These are phyloP conservation scores for Beta vulgaris DNA, from an alignment of 148 eudicot species.

Conservation along the genomic window DNA sequence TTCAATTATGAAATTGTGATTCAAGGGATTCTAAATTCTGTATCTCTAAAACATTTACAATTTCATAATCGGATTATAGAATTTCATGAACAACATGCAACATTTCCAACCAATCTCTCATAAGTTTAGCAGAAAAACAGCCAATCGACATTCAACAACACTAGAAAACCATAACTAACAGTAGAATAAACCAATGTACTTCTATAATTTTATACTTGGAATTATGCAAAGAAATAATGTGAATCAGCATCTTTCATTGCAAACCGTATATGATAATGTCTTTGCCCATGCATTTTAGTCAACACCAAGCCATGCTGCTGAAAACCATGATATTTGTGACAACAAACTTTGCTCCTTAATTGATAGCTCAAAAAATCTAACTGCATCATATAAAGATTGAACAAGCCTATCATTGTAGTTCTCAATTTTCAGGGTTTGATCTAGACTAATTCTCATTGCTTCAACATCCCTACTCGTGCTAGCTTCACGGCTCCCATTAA, in stretches of 20 bases:
- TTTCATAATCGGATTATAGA: no score
- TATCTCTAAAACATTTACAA: no score
- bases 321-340: conserved; percentile 72
- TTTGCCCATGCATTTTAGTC: conserved; percentile 85
- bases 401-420: conserved; percentile 75
- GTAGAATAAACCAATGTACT: no score
- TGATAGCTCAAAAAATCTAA: conserved; percentile 84
- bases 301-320: conserved; percentile 85
- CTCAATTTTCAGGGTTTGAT: conserved; percentile 62
- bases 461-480: conserved; percentile 56
- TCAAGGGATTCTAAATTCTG: no score
- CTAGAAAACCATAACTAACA: not conserved
- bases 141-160: not conserved
- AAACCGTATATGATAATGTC: conserved; percentile 90
- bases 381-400: conserved; percentile 84
- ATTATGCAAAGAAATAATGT: not conserved
- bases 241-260: not conserved
- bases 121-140: not conserved
- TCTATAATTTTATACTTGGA: no score
- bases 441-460: conserved; percentile 61
- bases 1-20: not conserved
- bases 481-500: conserved; percentile 68
- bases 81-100: not conserved
- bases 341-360: conserved; percentile 57
- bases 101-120: not conserved